Evolutionary conservation across 2,329 filamentous ascomycete species (phyloP).

Genomic region (Fusarium sp.): DNA sequence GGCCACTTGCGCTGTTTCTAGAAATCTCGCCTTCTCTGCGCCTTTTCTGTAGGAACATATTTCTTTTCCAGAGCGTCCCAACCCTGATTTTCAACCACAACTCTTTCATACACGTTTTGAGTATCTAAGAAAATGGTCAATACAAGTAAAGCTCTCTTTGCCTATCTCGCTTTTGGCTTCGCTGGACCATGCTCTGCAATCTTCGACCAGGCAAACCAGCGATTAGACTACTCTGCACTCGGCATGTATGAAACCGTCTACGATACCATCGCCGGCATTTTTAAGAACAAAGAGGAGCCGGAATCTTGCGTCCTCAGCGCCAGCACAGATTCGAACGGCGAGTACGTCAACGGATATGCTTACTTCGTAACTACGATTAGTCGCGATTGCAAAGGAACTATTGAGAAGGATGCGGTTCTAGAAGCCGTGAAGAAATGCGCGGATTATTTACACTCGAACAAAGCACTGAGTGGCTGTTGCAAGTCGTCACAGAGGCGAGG

Average conservation of each 20-base stretch:
- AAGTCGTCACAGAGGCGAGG: not conserved
- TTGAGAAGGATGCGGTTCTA: not conserved
- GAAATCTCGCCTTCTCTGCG: too few relatives aligned
- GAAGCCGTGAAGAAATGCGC: not conserved
- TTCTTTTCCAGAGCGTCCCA: too few relatives aligned
- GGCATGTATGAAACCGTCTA: not conserved
- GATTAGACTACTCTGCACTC: not conserved
- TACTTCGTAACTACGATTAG: not conserved
- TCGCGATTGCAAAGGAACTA: not conserved
- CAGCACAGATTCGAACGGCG: not conserved
- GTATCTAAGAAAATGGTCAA: not conserved
- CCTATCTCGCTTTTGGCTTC: not conserved
- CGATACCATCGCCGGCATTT: not conserved
- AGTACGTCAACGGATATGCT: not conserved
- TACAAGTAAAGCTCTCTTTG: not conserved
- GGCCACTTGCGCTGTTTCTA: too few relatives aligned
- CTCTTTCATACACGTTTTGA: too few relatives aligned
- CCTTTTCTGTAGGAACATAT: too few relatives aligned
- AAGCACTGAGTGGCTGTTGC: not conserved
- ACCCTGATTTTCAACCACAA: too few relatives aligned
- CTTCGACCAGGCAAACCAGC: not conserved
- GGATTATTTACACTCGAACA: not conserved
- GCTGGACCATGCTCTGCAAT: not conserved
- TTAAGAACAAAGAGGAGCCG: not conserved
- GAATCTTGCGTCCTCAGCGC: not conserved